phyloP scores from a whole-genome alignment of 805 yeast genomes.

The Candida pseudoglaebosa region DNA sequence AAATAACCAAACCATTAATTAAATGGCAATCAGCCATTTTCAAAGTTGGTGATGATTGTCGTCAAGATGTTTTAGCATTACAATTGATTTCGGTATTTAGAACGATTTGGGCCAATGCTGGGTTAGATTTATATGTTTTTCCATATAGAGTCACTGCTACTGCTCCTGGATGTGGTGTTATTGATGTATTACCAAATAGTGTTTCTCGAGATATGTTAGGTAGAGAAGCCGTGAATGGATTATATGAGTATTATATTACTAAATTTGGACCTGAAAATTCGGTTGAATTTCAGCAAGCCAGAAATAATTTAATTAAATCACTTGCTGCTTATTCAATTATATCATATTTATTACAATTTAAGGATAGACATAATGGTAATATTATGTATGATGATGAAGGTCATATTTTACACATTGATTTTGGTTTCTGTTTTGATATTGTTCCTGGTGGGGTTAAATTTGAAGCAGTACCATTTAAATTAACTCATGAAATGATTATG shows the following conservation, averaged over 20 bases:
- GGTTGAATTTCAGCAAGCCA: slow-evolving; percentile 83
- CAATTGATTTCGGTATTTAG: slow-evolving; percentile 90
- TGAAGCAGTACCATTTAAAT: slow-evolving; percentile 96
- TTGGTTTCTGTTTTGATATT: slow-evolving; percentile 97
- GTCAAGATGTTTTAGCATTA: slow-evolving; percentile 93
- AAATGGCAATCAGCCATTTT: slow-evolving; percentile 94
- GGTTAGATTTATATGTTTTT: slow-evolving; percentile 85
- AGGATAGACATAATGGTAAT: slow-evolving; percentile 98
- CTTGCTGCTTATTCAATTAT: slow-evolving; percentile 92
- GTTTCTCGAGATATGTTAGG: slow-evolving; percentile 98
- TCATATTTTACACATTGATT: slow-evolving; percentile 92
- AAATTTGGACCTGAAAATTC: slow-evolving; percentile 95
- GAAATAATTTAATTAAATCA: slow-evolving; percentile 89
- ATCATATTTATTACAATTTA: slow-evolving; percentile 86
- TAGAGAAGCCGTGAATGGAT: slow-evolving; percentile 96
- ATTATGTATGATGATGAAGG: slow-evolving; percentile 95
- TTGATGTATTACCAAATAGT: slow-evolving; percentile 94
- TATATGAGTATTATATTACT: slow-evolving; percentile 85
- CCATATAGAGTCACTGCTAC: slow-evolving; percentile 97
- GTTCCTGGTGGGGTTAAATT: slow-evolving; percentile 98
- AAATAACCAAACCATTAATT: slow-evolving; percentile 43
- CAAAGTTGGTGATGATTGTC: slow-evolving; percentile 98
- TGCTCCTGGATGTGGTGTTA: slow-evolving; percentile 98
- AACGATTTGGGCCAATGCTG: slow-evolving; percentile 82
- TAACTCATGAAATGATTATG: slow-evolving; percentile 92